A percentile compares a stretch with the other conserved stretches of the same genome.
Conservation (phyloP, 805 yeast species). For the Hanseniaspora lindneri region DNA sequence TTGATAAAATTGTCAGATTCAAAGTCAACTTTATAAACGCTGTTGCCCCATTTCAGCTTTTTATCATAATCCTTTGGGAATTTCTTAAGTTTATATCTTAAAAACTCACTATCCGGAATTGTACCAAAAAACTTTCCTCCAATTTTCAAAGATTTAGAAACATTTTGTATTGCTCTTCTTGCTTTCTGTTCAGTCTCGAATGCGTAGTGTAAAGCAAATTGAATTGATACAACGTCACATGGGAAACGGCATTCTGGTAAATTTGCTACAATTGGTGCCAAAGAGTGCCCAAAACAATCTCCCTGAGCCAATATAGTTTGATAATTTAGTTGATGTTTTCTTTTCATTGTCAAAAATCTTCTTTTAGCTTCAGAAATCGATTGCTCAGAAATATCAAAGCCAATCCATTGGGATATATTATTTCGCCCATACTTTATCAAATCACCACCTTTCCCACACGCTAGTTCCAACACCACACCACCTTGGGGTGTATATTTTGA, state of each 20-base stretch:
- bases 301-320: constrained; percentile 83
- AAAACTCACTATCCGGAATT: constrained; percentile 81
- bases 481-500: constrained; percentile 50
- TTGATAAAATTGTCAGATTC: constrained; percentile 56
- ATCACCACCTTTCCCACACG: constrained; percentile 99
- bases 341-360: constrained; percentile 47
- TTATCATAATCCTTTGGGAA: constrained; percentile 41
- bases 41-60: constrained; percentile 62
- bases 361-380: constrained; percentile 74
- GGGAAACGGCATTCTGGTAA: constrained; percentile 63
- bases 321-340: constrained; percentile 40
- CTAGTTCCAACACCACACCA: constrained; percentile 64
- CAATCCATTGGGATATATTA: constrained; percentile 63
- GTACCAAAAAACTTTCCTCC: constrained; percentile 93
- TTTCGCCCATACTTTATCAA: constrained; percentile 76
- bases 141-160: constrained; percentile 56
- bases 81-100: constrained; percentile 48
- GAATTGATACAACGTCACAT: constrained; percentile 79
- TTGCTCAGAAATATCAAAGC: constrained; percentile 83
- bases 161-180: constrained; percentile 57
- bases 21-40: constrained; percentile 68
- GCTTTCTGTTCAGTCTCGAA: constrained; percentile 77
- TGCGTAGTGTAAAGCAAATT: constrained; percentile 90
- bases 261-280: constrained; percentile 55
- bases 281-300: constrained; percentile 66